phyloP scores from a whole-genome alignment of 805 yeast genomes.

The Myxozyma geophila region DNA sequence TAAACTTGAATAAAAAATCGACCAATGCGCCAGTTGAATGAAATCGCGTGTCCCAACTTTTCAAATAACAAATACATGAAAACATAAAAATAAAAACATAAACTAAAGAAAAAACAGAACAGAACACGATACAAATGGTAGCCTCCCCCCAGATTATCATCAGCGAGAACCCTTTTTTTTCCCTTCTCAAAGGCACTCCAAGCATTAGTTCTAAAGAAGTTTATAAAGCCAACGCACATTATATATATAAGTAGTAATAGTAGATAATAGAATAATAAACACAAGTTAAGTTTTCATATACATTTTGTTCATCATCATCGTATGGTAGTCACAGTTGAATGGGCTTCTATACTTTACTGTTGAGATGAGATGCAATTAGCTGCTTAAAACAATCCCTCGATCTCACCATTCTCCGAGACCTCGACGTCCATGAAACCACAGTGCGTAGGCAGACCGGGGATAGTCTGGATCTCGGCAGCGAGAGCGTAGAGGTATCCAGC shows the following conservation, averaged over 20 bases:
- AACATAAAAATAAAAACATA: not conserved
- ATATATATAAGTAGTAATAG: too few species aligned
- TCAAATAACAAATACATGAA: not conserved
- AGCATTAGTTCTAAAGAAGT: too few species aligned
- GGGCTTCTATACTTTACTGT: conserved; percentile 10
- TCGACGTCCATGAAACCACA: conserved; percentile 98
- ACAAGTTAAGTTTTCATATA: not conserved
- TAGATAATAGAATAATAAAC: not conserved
- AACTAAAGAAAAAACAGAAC: not conserved
- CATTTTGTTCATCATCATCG: not conserved
- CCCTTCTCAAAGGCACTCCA: too few species aligned
- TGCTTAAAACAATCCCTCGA: conserved; percentile 81
- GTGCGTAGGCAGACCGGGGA: conserved; percentile 95
- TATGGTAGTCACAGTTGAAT: conserved; percentile 25
- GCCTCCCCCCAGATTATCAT: not conserved
- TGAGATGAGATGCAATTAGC: not conserved
- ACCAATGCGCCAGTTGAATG: conserved; percentile 39
- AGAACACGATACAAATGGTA: not conserved
- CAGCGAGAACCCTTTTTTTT: not conserved
- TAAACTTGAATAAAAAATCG: conserved; percentile 7
- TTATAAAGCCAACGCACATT: too few species aligned
- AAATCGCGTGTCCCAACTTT: conserved; percentile 33
- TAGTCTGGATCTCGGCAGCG: conserved; percentile 96
- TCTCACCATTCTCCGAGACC: conserved; percentile 85
- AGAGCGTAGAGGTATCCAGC: conserved; percentile 96